phyloP scores from a whole-genome alignment of 805 yeast genomes.

The Ogataea trehalophila region DNA sequence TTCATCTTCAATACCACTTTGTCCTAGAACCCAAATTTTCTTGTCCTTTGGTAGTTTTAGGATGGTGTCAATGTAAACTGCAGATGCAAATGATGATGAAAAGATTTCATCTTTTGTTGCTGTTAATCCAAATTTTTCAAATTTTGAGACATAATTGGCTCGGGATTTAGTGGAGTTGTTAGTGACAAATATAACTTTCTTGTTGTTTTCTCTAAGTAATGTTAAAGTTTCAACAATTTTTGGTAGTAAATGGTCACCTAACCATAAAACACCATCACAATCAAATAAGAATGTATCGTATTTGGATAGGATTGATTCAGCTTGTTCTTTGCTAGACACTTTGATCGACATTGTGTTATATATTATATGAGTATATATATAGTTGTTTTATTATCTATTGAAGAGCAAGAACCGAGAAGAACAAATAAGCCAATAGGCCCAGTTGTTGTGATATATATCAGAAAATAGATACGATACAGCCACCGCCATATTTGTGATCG shows the following conservation, averaged over 20 bases:
- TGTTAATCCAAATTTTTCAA: slow-evolving; percentile 52
- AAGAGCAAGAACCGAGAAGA: background rate
- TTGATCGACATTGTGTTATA: slow-evolving; percentile 40
- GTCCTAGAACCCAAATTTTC: slow-evolving; percentile 90
- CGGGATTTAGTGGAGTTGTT: slow-evolving; percentile 94
- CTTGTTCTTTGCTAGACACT: slow-evolving; percentile 43
- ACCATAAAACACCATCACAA: slow-evolving; percentile 97
- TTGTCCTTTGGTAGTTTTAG: slow-evolving; percentile 65
- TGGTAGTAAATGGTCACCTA: slow-evolving; percentile 79
- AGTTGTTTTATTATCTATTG: too few relatives aligned
- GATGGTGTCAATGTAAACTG: slow-evolving; percentile 76
- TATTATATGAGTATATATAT: background rate
- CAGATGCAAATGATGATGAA: slow-evolving; percentile 89
- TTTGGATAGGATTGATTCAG: slow-evolving; percentile 48
- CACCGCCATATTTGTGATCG: too few relatives aligned
- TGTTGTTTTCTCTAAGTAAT: slow-evolving; percentile 48
- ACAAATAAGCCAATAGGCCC: too few relatives aligned
- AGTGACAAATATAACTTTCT: slow-evolving; percentile 83
- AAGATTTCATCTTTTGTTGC: slow-evolving; percentile 65
- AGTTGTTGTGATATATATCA: too few relatives aligned
- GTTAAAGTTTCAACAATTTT: slow-evolving; percentile 70
- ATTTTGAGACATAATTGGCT: slow-evolving; percentile 67
- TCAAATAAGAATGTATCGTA: slow-evolving; percentile 90
- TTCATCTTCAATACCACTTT: slow-evolving; percentile 79
- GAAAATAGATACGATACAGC: background rate